Conservation (phyloP, 2,329 filamentous ascomycete species). For the Botryotinia globosa region DNA sequence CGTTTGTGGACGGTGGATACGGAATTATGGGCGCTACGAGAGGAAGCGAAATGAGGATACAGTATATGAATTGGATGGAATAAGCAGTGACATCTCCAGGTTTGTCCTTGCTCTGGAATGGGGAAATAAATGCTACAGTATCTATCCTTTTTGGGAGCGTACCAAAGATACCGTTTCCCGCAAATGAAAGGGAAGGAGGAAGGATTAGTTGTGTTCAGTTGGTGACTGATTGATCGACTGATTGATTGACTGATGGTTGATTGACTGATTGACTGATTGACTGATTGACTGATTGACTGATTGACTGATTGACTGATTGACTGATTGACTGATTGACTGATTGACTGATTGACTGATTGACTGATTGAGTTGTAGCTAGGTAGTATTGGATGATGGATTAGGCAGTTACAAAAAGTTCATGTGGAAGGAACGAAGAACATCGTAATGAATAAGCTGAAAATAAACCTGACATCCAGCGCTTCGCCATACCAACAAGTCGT, state of each 20-base stretch:
- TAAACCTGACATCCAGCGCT: no score
- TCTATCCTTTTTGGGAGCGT: neutral
- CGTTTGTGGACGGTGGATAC: neutral
- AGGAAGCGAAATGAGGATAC: slow-evolving; percentile 8
- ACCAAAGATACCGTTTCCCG: neutral
- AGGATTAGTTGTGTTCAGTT: neutral
- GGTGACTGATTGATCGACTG: neutral
- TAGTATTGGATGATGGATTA: neutral
- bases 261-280: neutral
- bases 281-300: no score
- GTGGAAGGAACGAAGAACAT: neutral
- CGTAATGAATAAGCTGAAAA: neutral
- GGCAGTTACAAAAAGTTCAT: neutral
- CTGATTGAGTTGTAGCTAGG: neutral
- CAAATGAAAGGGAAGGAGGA: neutral
- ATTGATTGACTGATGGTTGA: neutral
- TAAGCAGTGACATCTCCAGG: neutral
- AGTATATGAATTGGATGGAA: neutral
- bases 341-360: neutral
- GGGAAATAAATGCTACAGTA: neutral
- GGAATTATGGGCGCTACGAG: neutral
- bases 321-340: neutral
- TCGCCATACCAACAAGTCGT: neutral
- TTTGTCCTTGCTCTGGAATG: neutral
- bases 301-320: neutral